phyloP scores from a whole-genome alignment of 2,329 filamentous ascomycete genomes.

The Botrytis medusae region DNA sequence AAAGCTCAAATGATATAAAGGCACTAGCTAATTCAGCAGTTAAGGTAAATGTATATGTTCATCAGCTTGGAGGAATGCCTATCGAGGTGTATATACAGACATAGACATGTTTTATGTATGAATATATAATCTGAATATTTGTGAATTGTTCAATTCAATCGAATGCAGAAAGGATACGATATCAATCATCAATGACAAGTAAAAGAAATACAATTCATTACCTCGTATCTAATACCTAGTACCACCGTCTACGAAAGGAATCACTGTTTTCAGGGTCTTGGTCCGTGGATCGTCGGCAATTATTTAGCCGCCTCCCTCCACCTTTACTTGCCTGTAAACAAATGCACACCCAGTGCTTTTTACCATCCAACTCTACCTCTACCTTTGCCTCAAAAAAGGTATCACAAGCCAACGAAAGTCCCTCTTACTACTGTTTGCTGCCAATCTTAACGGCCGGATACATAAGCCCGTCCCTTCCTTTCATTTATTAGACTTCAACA shows the following conservation, averaged over 20 bases:
- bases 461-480: background rate
- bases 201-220: background rate
- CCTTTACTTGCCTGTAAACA: background rate
- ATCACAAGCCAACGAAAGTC: constrained; percentile 4
- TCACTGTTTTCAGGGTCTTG: background rate
- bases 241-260: background rate
- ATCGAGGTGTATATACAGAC: background rate
- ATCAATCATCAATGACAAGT: background rate
- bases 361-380: background rate
- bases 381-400: background rate
- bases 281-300: background rate
- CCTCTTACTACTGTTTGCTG: background rate
- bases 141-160: background rate
- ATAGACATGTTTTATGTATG: background rate
- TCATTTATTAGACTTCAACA: background rate
- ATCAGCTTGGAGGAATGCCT: background rate
- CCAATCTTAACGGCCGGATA: background rate
- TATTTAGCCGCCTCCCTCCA: constrained; percentile 5
- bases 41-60: background rate
- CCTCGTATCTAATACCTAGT: background rate
- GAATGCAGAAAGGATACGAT: background rate
- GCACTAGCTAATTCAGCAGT: background rate
- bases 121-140: background rate
- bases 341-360: background rate
- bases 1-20: background rate